phyloP scores from a whole-genome alignment of 192 early-diverging fungal species.

The Allomyces macrogynus region DNA sequence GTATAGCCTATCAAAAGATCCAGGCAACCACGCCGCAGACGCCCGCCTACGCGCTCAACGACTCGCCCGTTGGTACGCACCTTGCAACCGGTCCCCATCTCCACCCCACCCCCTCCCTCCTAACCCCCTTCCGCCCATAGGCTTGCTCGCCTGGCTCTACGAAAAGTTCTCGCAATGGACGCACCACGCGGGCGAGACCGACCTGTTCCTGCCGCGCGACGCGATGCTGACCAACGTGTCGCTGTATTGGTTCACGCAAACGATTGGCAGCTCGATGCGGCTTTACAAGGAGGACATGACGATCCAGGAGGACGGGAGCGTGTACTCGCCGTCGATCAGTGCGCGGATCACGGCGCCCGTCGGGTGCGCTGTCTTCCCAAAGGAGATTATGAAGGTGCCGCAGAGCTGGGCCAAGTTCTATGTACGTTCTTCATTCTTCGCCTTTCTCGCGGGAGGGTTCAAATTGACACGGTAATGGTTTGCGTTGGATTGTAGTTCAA shows the following conservation, averaged over 20 bases:
- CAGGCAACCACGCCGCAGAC: conserved; percentile 34
- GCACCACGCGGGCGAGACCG: conserved; percentile 8
- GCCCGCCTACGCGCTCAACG: conserved; percentile 21
- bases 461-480: too few relatives aligned
- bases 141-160: conserved; percentile 25
- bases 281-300: conserved; percentile 36
- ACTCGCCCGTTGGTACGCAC: conserved; percentile 15
- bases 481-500: conserved; percentile 23
- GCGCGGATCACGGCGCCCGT: conserved; percentile 13
- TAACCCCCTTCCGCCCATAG: neutral
- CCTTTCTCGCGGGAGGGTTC: too few relatives aligned
- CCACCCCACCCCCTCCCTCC: too few relatives aligned
- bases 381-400: conserved; percentile 27
- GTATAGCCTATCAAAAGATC: too few relatives aligned
- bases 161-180: conserved; percentile 25
- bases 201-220: conserved; percentile 14
- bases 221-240: conserved; percentile 28
- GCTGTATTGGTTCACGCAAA: conserved; percentile 39
- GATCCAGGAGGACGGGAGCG: too few relatives aligned
- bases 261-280: conserved; percentile 36
- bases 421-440: too few relatives aligned
- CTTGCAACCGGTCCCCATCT: too few relatives aligned
- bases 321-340: conserved; percentile 5
- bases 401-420: conserved; percentile 11
- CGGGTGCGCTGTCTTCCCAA: conserved; percentile 25